Base-by-base conservation (phyloP, 495 filamentous ascomycete species). In the Rhizodiscina lignyota region DNA sequence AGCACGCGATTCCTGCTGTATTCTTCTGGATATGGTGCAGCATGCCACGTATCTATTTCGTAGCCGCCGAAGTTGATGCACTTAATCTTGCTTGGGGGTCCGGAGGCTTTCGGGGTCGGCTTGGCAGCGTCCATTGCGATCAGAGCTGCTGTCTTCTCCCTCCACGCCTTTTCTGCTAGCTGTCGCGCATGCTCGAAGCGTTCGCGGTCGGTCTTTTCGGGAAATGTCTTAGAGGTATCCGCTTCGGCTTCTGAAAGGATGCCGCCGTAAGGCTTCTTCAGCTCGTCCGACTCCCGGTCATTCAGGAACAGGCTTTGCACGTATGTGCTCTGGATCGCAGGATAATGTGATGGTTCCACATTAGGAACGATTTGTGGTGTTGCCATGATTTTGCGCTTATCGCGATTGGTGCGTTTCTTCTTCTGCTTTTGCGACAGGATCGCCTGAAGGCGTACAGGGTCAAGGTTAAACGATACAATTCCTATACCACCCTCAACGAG, bases 31-130 rank as follows among this genome's bases (percentile, higher is more conserved):
- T 97, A 97, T 15, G 89, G 89, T 18, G 89, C 87, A n/a, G 91
- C 85, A 56, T 97, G 94, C 89, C 89, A 96, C 17, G 86, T 96
- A 55, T 97, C 91, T 47, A 97, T 96, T 51, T 96, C 87, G 58
- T 78, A 89, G 27, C 82, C 82, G 19, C 91, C 89, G 58, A 97
- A 96, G 40, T 92, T 86, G 61, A 97, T 93, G 58, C 86, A 93
- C 51, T 96, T 89, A 55, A 97, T 94, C 55, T 94, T 86, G 48
- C 85, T 94, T 2, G 85, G 79, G 3, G 83, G 81, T 0, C 80
- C 84, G 6, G 83, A 77, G 1, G 77, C 67, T 51, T 92, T 93
- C 37, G 66, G 61, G n/a, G 60, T 58, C 13, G 62, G 55, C 20
- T 62, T 61, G 5, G 61, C 55, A 15, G 50, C 49, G 36, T 75